These are phyloP conservation scores for Aspergillus carlsbadensis DNA, from an alignment of 495 filamentous ascomycete species.

Conservation along the genomic window DNA sequence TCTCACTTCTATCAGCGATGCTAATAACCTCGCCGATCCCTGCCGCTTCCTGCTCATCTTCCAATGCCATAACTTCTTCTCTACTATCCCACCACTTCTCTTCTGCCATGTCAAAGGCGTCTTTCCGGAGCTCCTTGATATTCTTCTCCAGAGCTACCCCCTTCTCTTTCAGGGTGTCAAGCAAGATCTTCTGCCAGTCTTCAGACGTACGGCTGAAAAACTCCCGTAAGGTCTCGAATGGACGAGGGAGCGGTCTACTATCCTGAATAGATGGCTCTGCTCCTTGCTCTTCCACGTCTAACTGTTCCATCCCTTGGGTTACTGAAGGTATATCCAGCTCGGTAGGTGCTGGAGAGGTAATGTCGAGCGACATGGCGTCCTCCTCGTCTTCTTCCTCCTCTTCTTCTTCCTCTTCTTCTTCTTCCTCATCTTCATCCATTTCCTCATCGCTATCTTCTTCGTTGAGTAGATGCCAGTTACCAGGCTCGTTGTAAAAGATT, in stretches of 20 bases:
- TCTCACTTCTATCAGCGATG: constrained; percentile 66
- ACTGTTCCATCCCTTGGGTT: constrained; percentile 61
- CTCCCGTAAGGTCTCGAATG: constrained; percentile 88
- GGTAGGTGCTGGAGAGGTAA: constrained; percentile 34
- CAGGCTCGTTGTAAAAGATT: constrained; percentile 78
- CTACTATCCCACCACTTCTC: constrained; percentile 98
- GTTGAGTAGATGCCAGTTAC: constrained; percentile 78
- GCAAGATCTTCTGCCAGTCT: constrained; percentile 83
- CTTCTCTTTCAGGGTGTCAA: constrained; percentile 64
- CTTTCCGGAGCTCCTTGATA: constrained; percentile 88
- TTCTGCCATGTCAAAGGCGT: constrained; percentile 84
- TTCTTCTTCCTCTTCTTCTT: constrained; percentile 63
- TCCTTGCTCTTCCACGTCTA: constrained; percentile 57
- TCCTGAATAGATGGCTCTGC: constrained; percentile 46
- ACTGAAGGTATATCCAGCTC: constrained; percentile 39
- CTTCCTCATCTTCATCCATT: constrained; percentile 66
- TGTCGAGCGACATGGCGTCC: constrained; percentile 43
- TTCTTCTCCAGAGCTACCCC: constrained; percentile 53
- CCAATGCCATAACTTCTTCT: constrained; percentile 88
- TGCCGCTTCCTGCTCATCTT: constrained; percentile 94
- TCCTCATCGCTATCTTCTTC: constrained; percentile 69
- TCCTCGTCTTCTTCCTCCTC: constrained; percentile 38
- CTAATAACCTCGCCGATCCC: constrained; percentile 95
- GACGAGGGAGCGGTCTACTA: constrained; percentile 58
- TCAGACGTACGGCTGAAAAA: constrained; percentile 88